Evolutionary conservation across 2,329 filamentous ascomycete genomes (phyloP).

Genomic region (Cordyceps pruinosa): DNA sequence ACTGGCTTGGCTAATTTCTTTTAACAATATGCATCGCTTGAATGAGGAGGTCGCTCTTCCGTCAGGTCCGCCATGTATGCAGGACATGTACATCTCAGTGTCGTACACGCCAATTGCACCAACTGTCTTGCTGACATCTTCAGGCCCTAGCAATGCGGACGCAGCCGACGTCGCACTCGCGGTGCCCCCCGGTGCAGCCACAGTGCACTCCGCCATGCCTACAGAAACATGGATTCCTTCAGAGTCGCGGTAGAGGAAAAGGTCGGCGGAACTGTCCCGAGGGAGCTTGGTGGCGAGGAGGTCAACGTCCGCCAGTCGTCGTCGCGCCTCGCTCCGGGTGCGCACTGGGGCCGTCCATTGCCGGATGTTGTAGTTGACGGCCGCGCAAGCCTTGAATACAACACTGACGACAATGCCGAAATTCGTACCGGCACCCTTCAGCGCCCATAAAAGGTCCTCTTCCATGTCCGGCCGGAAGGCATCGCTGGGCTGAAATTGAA

Average conservation of each 20-base stretch:
- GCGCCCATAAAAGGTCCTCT: conserved; percentile 47
- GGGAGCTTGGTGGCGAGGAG: conserved; percentile 33
- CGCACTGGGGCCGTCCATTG: not conserved
- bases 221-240: conserved; percentile 28
- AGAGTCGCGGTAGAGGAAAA: conserved; percentile 46
- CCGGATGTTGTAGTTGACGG: not conserved
- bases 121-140: conserved; percentile 23
- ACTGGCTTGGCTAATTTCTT: conserved; percentile 31
- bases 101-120: conserved; percentile 49
- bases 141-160: conserved; percentile 15
- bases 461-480: conserved; percentile 40
- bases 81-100: conserved; percentile 52
- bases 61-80: conserved; percentile 52
- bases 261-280: conserved; percentile 42
- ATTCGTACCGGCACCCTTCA: conserved; percentile 54
- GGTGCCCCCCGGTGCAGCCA: conserved; percentile 26
- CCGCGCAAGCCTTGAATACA: conserved; percentile 37
- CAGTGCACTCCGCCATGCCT: conserved; percentile 41
- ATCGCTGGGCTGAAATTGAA: conserved; percentile 31
- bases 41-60: conserved; percentile 56
- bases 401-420: conserved; percentile 51
- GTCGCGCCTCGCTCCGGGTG: conserved; percentile 22
- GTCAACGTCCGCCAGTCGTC: conserved; percentile 35
- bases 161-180: conserved; percentile 27
- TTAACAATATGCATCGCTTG: conserved; percentile 56